These are phyloP conservation scores for Coniferiporia sulphurascens DNA, from an alignment of 1,284 basidiomycete species.

Conservation along the genomic window DNA sequence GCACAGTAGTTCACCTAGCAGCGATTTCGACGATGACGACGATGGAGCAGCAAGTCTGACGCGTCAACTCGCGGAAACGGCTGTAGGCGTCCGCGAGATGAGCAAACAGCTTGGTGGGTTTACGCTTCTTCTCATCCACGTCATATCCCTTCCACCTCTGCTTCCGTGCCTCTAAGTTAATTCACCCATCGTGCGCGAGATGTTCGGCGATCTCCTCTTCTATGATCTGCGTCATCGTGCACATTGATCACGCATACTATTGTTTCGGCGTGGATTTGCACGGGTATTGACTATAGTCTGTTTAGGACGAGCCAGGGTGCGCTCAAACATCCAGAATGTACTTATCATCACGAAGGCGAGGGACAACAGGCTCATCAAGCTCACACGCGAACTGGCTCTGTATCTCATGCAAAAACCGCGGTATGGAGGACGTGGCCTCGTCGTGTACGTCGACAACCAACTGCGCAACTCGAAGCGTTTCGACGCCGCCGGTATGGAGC, in stretches of 20 bases:
- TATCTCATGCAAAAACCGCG: constrained; percentile 85
- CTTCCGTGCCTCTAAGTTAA: no score
- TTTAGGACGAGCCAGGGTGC: constrained; percentile 86
- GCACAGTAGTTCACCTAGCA: constrained; percentile 20
- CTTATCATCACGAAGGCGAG: constrained; percentile 98
- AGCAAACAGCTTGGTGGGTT: constrained; percentile 93
- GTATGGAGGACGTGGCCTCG: constrained; percentile 62
- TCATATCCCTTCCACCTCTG: no score
- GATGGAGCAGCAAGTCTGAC: constrained; percentile 76
- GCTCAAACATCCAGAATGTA: constrained; percentile 87
- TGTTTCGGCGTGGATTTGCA: no score
- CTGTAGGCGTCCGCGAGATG: constrained; percentile 96
- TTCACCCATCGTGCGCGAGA: not conserved
- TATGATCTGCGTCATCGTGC: not conserved
- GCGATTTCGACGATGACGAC: constrained; percentile 55
- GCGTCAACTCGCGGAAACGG: constrained; percentile 92
- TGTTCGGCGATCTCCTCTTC: not conserved
- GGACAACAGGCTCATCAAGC: constrained; percentile 93
- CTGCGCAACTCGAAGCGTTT: constrained; percentile 90
- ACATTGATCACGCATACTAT: not conserved
- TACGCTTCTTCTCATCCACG: not conserved
- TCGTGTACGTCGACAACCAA: constrained; percentile 96
- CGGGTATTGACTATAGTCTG: not conserved
- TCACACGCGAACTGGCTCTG: constrained; percentile 92
- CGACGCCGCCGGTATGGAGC: constrained; percentile 84